phyloP scores from a whole-genome alignment of 345 rosid genomes.

The Salix suchowensis region DNA sequence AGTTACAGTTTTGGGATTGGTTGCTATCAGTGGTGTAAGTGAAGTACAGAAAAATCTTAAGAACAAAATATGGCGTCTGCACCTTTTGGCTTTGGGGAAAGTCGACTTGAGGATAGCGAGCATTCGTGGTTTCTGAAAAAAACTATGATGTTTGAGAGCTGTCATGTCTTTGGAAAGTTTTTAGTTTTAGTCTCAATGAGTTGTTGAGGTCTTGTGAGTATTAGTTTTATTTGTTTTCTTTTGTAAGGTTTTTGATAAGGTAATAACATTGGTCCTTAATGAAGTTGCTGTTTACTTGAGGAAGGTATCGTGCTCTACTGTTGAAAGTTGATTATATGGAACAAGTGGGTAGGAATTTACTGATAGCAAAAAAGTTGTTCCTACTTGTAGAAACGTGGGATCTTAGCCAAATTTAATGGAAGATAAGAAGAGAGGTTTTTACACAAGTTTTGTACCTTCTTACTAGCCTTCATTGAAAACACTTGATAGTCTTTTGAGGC shows the following conservation, averaged over 20 bases:
- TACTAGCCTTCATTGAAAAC: background rate
- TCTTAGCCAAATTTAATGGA: background rate
- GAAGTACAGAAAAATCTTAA: no score
- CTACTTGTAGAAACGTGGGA: background rate
- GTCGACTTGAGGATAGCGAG: no score
- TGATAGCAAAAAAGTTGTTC: background rate
- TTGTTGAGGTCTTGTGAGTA: background rate
- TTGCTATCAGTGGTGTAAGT: no score
- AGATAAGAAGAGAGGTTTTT: background rate
- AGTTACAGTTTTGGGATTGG: no score
- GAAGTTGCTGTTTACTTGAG: background rate
- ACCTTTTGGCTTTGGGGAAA: no score
- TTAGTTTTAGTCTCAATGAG: background rate
- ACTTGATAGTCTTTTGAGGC: background rate
- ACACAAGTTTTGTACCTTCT: background rate
- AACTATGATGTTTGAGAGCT: no score
- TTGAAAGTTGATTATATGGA: background rate
- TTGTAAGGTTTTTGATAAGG: no score
- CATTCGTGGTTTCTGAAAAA: background rate
- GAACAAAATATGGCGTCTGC: no score
- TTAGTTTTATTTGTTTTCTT: background rate
- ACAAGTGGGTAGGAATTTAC: background rate
- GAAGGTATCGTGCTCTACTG: background rate
- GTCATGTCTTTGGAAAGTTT: no score
- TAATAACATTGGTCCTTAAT: no score